phyloP scores from a whole-genome alignment of 352 stramenopile genomes.

The Paralagenidium karlingii region DNA sequence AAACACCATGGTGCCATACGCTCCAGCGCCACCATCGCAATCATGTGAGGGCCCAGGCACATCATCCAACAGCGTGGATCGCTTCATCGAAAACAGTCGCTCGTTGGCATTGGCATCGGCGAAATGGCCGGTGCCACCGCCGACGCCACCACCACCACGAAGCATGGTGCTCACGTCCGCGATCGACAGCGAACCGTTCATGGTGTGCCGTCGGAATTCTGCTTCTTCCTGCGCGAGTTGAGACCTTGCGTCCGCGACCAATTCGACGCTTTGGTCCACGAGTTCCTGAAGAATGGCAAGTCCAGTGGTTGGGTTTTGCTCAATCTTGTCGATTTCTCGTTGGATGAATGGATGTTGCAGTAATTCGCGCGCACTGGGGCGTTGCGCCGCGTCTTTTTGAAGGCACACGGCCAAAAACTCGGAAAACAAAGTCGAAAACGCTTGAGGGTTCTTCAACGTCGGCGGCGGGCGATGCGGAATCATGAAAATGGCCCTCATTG shows the following conservation, averaged over 20 bases:
- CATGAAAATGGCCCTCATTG: conserved; percentile 76
- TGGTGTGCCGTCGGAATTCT: conserved; percentile 27
- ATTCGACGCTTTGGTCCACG: conserved; percentile 53
- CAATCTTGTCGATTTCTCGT: conserved; percentile 37
- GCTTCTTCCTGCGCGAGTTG: conserved; percentile 30
- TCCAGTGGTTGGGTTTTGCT: conserved; percentile 12
- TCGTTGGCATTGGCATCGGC: too few species aligned
- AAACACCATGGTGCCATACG: conserved; percentile 12
- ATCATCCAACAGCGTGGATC: too few species aligned
- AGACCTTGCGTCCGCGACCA: conserved; percentile 40
- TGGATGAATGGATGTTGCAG: conserved; percentile 43
- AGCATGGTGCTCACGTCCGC: conserved; percentile 60
- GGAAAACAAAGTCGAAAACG: conserved; percentile 32
- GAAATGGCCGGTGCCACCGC: too few species aligned
- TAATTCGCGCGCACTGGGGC: conserved; percentile 31
- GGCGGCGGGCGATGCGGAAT: conserved; percentile 55
- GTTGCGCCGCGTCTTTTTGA: conserved; percentile 43
- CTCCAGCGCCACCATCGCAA: not conserved
- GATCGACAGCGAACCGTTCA: conserved; percentile 45
- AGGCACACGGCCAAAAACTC: conserved; percentile 54
- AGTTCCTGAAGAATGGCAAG: conserved; percentile 54
- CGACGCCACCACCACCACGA: conserved; percentile 8
- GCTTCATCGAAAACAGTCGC: too few species aligned
- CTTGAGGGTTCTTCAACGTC: conserved; percentile 21
- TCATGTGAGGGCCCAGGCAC: too few species aligned